A percentile compares a stretch with the other conserved stretches of the same genome.
Evolutionary conservation across 352 stramenopile genomes (phyloP).

Genomic region (Pilasporangium apinafurcum): DNA sequence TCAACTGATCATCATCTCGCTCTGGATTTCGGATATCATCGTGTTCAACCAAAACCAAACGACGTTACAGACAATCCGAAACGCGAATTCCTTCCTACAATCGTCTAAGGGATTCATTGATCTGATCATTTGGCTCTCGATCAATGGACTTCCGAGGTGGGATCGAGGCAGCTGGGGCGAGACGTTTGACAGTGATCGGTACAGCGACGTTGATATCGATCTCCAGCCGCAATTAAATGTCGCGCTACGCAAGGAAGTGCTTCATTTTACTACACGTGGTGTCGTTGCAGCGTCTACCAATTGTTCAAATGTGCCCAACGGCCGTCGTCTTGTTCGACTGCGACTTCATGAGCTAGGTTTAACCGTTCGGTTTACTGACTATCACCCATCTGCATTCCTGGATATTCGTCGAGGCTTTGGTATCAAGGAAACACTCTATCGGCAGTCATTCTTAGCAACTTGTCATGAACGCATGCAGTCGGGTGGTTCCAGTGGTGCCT

Average conservation of each 20-base stretch:
- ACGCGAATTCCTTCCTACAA: constrained; percentile 62
- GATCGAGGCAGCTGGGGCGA: constrained; percentile 8
- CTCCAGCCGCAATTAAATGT: constrained; percentile 83
- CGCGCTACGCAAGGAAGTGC: constrained; percentile 80
- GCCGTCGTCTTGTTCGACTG: constrained; percentile 53
- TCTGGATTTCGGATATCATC: constrained; percentile 63
- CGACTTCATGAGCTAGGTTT: constrained; percentile 79
- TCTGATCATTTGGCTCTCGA: constrained; percentile 78
- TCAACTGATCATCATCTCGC: constrained; percentile 76
- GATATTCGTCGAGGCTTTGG: constrained; percentile 75
- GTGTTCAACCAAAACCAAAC: constrained; percentile 24
- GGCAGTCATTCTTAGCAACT: constrained; percentile 72
- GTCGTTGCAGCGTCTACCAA: constrained; percentile 77
- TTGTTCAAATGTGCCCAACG: constrained; percentile 34
- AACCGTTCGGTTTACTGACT: constrained; percentile 78
- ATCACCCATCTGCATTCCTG: constrained; percentile 58
- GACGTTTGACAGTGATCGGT: constrained; percentile 37
- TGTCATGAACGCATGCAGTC: constrained; percentile 81
- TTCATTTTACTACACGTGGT: constrained; percentile 84
- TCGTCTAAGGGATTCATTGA: constrained; percentile 76
- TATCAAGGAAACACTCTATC: constrained; percentile 72
- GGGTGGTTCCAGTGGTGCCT: constrained; percentile 80
- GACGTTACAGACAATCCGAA: constrained; percentile 34
- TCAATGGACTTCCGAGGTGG: constrained; percentile 37
- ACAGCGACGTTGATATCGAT: constrained; percentile 76